Evolutionary conservation across 2,329 filamentous ascomycete genomes (phyloP).

Genomic region (Epichloe bromicola): DNA sequence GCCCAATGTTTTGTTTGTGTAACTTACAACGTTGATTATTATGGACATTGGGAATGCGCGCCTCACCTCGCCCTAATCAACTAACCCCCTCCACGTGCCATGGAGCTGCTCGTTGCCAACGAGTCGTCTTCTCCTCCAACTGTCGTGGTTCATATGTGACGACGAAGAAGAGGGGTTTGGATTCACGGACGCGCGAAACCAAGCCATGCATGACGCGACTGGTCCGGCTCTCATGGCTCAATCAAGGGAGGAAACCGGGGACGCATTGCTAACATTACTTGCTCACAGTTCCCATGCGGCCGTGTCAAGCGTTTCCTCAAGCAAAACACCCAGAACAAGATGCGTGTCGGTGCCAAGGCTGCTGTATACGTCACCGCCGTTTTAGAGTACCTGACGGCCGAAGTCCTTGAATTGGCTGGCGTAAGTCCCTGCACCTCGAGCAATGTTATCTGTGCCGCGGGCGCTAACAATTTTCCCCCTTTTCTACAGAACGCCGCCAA

Average conservation of each 20-base stretch:
- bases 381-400: slow-evolving; percentile 92
- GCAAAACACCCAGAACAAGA: slow-evolving; percentile 98
- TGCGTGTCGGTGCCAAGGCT: slow-evolving; percentile 97
- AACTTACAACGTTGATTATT: background rate
- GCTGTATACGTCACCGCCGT: slow-evolving; percentile 97
- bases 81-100: background rate
- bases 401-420: slow-evolving; percentile 94
- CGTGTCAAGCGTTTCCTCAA: slow-evolving; percentile 99
- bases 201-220: background rate
- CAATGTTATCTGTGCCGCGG: background rate
- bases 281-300: slow-evolving; percentile 79
- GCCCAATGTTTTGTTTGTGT: background rate
- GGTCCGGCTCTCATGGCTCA: background rate
- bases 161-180: background rate
- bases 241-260: background rate
- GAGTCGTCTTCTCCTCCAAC: background rate
- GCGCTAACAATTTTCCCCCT: background rate
- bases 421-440: slow-evolving; percentile 29
- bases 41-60: background rate
- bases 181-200: background rate
- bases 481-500: slow-evolving; percentile 73
- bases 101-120: background rate
- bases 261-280: background rate
- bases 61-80: background rate
- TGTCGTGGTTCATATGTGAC: too few species aligned